Evolutionary conservation across 192 early-diverging fungal genomes (phyloP).

Genomic region (Cladochytrium replicatum): DNA sequence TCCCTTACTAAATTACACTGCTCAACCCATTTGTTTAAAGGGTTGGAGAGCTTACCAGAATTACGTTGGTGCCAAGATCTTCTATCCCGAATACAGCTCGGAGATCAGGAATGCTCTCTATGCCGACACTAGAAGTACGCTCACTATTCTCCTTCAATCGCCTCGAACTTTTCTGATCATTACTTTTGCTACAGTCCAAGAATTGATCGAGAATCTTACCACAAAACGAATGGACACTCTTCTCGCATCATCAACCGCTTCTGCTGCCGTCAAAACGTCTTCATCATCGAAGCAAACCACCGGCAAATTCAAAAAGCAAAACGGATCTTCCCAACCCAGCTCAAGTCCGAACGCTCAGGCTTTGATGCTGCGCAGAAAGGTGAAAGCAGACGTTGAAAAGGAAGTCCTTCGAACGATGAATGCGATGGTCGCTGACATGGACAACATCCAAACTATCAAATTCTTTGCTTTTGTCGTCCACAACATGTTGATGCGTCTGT

Average conservation of each 20-base stretch:
- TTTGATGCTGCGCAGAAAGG: no score
- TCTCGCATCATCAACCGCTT: no score
- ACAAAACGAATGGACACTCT: no score
- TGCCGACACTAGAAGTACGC: constrained; percentile 45
- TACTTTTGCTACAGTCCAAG: no score
- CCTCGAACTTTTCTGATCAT: not conserved
- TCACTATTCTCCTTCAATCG: constrained; percentile 17
- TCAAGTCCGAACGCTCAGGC: no score
- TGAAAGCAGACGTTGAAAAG: no score
- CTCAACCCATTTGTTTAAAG: constrained; percentile 27
- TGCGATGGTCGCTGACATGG: constrained; percentile 56
- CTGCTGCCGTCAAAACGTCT: no score
- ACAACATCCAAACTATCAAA: constrained; percentile 51
- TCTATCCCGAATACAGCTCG: constrained; percentile 57
- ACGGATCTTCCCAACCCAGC: no score
- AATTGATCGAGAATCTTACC: no score
- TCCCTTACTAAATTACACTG: not conserved
- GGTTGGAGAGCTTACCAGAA: constrained; percentile 71
- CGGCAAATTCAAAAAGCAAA: no score
- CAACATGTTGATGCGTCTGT: constrained; percentile 66
- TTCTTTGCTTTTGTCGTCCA: constrained; percentile 62
- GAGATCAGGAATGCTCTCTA: constrained; percentile 51
- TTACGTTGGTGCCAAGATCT: constrained; percentile 59
- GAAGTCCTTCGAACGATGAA: constrained; percentile 28
- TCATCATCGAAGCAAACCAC: no score